Base-by-base conservation (phyloP, 495 filamentous ascomycete genomes). In the Sabuloglossum arenarium region DNA sequence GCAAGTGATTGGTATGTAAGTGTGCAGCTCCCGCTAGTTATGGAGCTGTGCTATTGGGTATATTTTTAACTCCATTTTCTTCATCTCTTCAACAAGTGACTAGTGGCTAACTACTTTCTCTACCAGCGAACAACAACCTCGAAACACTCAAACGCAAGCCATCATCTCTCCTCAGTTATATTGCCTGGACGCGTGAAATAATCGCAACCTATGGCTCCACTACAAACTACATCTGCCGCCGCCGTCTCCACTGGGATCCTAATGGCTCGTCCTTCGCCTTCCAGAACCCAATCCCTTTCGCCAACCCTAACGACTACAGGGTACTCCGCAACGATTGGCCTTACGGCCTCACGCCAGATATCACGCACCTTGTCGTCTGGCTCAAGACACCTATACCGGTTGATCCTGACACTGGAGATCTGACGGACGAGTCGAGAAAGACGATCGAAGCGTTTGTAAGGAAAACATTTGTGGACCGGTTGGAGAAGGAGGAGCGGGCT, bases 281-380 rank as follows among this genome's bases (percentile, higher is more conserved):
- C 65, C 65, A 60, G 9, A 68, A 76, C 16, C 59, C 68, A 30
- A 69, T 67, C n/a, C 84, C 85, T 19, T 50, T 50, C 34, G 73
- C 73, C 42, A 73, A 88, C 59, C 69, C 74, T 23, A 71, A 71
- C 49, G 87, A 94, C 70, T 88, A 78, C 67, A 79, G 75, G 60
- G 81, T 93, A 57, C 70, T 94, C 28, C 71, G 74, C 57, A 96
- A 96, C 62, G 88, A 94, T 70, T 96, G 89, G 89, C 88, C 88
- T 0, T 94, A 96, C 65, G 89, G 84, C 0, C 63, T 89, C 27
- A 75, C 64, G 0, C 70, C 78, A 6, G 82, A 79, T 31, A 84
- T 94, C 62, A 56, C 63, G n/a, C 79, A 82, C 61, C 64, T 82
- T 21, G 69, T 79, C 9, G 72, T 80, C 12, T 82, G 79, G 79